Base-by-base conservation (phyloP, 305 asterid species). In the Stenogyne calaminthoides region DNA sequence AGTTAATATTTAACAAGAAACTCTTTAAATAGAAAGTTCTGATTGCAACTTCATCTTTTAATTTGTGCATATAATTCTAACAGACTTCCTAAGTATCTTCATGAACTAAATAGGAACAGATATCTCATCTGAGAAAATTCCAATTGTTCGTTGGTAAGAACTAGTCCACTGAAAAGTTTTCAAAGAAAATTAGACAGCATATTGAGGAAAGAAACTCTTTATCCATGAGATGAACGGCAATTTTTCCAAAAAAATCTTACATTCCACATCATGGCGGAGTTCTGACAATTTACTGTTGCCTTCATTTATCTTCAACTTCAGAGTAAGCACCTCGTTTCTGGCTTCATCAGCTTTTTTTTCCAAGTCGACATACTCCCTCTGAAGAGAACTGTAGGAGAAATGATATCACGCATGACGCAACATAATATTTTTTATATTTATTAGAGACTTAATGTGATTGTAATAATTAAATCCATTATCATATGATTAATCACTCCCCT, bases 241-340 rank as follows among this genome's bases (percentile, higher is more conserved):
- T 46, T 72, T 73, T 72, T 49, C 72, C 36, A 67, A 25, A 42
- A 39, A 74, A n/a, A 59, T 68, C 96, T 88, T 89, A 95, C 99
- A 87, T 74, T 92, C 99, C 77, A 84, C 75, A 72, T 89, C 96
- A 84, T 82, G 89, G 68, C 82, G 93, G 72, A 83, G 79, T 83
- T 89, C 92, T 80, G 96, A 81, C 76, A 95, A 81, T 78, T 86
- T 92, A 82, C 76, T 81, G 63, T 81, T 88, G 70, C 75, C 96
- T 87, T 91, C 98, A 77, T 91, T 84, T 67, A 89, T 84, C 85
- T 88, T 92, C 87, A 87, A 76, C 83, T 91, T 87, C 84, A 85
- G 54, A 64, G 81, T 83, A 70, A 86, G 89, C 81, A 91, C 96
- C 78, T 92, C 98, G 78, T 86, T 91, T 81, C 88, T 93, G 63